Evolutionary conservation across 2,329 filamentous ascomycete species (phyloP).

Genomic region (Keithomyces neogunnii): DNA sequence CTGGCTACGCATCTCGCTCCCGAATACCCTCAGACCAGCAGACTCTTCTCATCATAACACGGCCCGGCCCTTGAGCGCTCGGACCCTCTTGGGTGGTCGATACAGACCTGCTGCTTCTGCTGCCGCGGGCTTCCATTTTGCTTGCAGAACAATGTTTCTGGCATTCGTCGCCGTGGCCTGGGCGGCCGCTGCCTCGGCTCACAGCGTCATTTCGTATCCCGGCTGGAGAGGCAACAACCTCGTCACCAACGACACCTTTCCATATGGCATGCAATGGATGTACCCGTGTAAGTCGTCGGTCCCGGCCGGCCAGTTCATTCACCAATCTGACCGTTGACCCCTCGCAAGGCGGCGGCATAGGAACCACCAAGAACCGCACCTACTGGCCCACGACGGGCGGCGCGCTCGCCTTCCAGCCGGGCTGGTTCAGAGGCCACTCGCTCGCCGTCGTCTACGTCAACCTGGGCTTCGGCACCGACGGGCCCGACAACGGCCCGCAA

Average conservation of each 20-base stretch:
- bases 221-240: conserved; percentile 84
- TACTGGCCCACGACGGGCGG: conserved; percentile 86
- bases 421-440: conserved; percentile 88
- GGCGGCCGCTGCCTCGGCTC: conserved; percentile 49
- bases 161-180: conserved; percentile 29
- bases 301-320: background rate
- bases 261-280: conserved; percentile 90
- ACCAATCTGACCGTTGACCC: conserved; percentile 1
- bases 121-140: background rate
- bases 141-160: background rate
- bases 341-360: conserved; percentile 70
- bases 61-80: too few species aligned
- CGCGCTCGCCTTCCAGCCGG: conserved; percentile 82
- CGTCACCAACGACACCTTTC: conserved; percentile 66
- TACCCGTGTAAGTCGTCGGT: conserved; percentile 70
- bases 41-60: background rate
- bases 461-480: conserved; percentile 69
- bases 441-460: conserved; percentile 85
- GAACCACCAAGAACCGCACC: conserved; percentile 71
- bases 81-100: too few species aligned
- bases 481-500: conserved; percentile 53
- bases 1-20: background rate
- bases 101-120: too few species aligned
- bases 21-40: background rate
- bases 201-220: conserved; percentile 79